phyloP scores from a whole-genome alignment of 208 protist species.

The Wallacemonas rigidus region DNA sequence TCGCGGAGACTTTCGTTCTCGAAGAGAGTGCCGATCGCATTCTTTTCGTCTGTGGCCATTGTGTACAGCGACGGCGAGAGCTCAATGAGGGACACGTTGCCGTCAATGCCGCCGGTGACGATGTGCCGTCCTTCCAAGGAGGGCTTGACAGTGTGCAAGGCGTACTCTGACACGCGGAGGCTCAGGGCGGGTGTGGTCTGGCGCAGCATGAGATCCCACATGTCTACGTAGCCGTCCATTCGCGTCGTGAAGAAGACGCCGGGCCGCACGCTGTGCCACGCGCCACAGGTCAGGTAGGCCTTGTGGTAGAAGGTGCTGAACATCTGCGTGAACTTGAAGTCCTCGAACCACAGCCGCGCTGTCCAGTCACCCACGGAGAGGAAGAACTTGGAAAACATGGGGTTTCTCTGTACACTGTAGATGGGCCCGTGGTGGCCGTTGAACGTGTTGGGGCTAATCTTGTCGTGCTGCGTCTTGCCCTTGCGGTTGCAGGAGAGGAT shows the following conservation, averaged over 20 bases:
- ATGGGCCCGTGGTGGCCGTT: conserved; percentile 96
- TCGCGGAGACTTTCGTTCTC: conserved; percentile 93
- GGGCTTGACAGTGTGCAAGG: conserved; percentile 85
- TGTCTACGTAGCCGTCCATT: conserved; percentile 95
- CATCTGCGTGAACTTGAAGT: conserved; percentile 94
- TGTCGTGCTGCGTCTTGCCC: conserved; percentile 93
- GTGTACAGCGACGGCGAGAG: conserved; percentile 90
- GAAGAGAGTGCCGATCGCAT: conserved; percentile 86
- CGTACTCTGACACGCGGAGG: conserved; percentile 92
- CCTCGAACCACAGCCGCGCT: conserved; percentile 95
- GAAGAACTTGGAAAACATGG: conserved; percentile 96
- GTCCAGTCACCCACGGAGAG: conserved; percentile 97
- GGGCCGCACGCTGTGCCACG: conserved; percentile 93
- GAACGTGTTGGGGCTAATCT: conserved; percentile 93
- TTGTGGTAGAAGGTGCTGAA: conserved; percentile 96
- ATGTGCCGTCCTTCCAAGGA: conserved; percentile 82
- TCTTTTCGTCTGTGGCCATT: conserved; percentile 88
- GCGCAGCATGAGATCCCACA: conserved; percentile 96
- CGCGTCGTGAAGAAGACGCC: conserved; percentile 96
- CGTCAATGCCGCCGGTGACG: conserved; percentile 92
- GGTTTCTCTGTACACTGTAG: conserved; percentile 95
- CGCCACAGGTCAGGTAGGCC: conserved; percentile 93
- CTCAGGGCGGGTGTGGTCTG: conserved; percentile 93
- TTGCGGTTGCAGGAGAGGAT: conserved; percentile 95
- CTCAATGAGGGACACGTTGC: conserved; percentile 93